These are phyloP conservation scores for Talaromyces atroroseus DNA, from an alignment of 2,329 filamentous ascomycete genomes.

Conservation along the genomic window DNA sequence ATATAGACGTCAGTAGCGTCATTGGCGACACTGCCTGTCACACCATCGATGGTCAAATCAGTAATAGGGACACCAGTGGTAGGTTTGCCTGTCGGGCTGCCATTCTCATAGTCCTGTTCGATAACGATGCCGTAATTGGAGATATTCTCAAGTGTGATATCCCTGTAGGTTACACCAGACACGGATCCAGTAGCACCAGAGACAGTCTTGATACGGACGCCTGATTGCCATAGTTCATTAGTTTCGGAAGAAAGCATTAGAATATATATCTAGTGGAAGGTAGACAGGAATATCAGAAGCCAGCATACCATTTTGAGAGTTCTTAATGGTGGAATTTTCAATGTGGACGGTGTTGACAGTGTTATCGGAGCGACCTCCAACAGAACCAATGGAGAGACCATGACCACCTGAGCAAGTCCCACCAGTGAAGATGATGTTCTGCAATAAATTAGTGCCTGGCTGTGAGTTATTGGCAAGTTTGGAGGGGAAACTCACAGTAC, in stretches of 20 bases:
- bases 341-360: constrained; percentile 49
- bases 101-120: constrained; percentile 54
- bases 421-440: constrained; percentile 44
- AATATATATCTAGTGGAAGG: no score
- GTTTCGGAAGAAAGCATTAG: no score
- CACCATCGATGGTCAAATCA: constrained; percentile 31
- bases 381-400: constrained; percentile 29
- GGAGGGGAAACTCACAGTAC: constrained; percentile 58
- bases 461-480: neutral
- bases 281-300: constrained; percentile 50
- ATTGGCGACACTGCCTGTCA: constrained; percentile 28
- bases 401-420: constrained; percentile 39
- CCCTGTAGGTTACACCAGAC: constrained; percentile 48
- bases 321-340: constrained; percentile 44
- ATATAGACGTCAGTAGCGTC: constrained; percentile 45
- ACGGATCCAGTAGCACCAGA: constrained; percentile 49
- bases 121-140: constrained; percentile 53
- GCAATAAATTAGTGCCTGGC: no score
- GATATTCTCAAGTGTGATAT: constrained; percentile 49
- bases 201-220: constrained; percentile 56
- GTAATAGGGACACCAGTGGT: constrained; percentile 34
- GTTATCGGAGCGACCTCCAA: constrained; percentile 49
- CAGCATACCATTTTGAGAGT: constrained; percentile 32
- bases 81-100: constrained; percentile 36
- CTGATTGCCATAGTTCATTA: constrained; percentile 23